phyloP scores from a whole-genome alignment of 192 early-diverging fungal genomes.

The Physocladia obscura region DNA sequence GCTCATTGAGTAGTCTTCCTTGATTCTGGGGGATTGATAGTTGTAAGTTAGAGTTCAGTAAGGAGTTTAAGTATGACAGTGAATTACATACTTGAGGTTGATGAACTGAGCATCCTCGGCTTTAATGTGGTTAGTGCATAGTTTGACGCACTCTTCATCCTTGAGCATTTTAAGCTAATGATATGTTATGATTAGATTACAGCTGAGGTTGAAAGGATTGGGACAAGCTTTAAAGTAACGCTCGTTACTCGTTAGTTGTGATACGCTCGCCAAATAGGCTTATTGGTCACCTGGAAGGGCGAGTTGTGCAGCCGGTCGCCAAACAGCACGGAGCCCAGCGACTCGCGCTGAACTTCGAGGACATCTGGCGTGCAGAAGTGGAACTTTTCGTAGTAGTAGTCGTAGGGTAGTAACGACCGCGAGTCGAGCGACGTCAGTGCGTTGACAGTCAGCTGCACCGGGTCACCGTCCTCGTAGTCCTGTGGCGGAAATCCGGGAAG shows the following conservation, averaged over 20 bases:
- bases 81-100: slow-evolving; percentile 56
- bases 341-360: slow-evolving; percentile 66
- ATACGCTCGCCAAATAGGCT: slow-evolving; percentile 3
- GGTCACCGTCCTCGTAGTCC: slow-evolving; percentile 70
- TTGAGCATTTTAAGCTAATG: slow-evolving; percentile 62
- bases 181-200: background rate
- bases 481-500: slow-evolving; percentile 90
- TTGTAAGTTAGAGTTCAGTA: background rate
- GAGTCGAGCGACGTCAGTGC: slow-evolving; percentile 68
- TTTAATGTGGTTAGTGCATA: slow-evolving; percentile 65
- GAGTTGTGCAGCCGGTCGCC: slow-evolving; percentile 90
- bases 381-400: slow-evolving; percentile 85
- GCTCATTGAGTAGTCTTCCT: slow-evolving; percentile 49
- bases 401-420: slow-evolving; percentile 66
- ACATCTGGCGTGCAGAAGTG: slow-evolving; percentile 79
- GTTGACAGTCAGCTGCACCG: slow-evolving; percentile 81
- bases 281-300: slow-evolving; percentile 62
- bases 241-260: too few species aligned
- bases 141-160: slow-evolving; percentile 53
- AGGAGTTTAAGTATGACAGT: background rate
- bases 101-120: slow-evolving; percentile 79
- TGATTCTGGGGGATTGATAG: slow-evolving; percentile 36
- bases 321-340: slow-evolving; percentile 90
- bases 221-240: too few species aligned
- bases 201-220: background rate